phyloP scores from a whole-genome alignment of 768 basidiomycete species.

The Boletus rufocinnamomeus region DNA sequence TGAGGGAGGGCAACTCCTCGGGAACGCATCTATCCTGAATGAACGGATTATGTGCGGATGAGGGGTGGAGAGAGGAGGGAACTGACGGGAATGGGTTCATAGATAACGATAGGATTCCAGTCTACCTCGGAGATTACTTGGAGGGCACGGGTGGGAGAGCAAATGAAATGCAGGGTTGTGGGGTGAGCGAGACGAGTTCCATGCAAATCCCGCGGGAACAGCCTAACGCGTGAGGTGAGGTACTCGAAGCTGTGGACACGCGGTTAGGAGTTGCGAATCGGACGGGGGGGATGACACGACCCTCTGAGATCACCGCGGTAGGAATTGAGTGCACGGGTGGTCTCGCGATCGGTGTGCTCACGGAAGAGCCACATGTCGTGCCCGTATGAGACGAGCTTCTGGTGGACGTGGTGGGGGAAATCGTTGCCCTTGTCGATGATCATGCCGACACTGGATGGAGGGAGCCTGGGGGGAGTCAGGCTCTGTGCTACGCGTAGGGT shows the following conservation, averaged over 20 bases:
- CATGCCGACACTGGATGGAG: conserved; percentile 70
- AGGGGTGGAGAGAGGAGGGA: background rate
- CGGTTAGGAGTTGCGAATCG: conserved; percentile 9
- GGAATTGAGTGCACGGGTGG: conserved; percentile 72
- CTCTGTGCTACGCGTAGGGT: background rate
- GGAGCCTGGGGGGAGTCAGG: conserved; percentile 51
- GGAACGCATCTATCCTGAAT: conserved; percentile 75
- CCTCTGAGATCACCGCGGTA: conserved; percentile 74
- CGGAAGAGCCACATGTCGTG: conserved; percentile 78
- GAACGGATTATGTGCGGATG: conserved; percentile 1
- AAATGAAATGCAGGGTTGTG: conserved; percentile 75
- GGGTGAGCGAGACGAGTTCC: conserved; percentile 54
- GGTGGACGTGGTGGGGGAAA: conserved; percentile 62
- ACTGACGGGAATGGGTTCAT: conserved; percentile 85
- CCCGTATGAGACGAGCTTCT: conserved; percentile 62
- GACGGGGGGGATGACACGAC: conserved; percentile 40
- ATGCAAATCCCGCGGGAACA: conserved; percentile 69
- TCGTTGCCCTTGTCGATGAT: conserved; percentile 80
- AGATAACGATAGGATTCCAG: conserved; percentile 73
- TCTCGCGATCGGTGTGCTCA: conserved; percentile 52
- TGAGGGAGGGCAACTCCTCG: conserved; percentile 70
- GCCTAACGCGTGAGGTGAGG: conserved; percentile 65
- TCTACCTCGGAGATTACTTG: conserved; percentile 66
- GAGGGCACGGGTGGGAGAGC: conserved; percentile 72
- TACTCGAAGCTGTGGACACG: conserved; percentile 67